Evolutionary conservation across 176 grass and related monocot species (phyloP), one percentile per base, ranked within the genome.

Genomic region (Oryza brachyantha): DNA sequence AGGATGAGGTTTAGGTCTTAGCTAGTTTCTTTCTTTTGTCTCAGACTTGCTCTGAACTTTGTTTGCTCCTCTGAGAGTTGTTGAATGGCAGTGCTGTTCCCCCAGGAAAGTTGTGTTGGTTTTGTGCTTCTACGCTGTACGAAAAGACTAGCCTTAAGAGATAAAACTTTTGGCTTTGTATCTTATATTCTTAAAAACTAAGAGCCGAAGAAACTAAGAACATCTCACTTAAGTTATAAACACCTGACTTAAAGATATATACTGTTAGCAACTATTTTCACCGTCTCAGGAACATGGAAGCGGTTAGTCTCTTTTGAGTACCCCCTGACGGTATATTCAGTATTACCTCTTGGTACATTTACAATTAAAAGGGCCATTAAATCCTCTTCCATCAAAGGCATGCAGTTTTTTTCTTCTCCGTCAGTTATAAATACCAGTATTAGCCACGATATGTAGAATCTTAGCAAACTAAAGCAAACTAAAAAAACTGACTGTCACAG

Each of bases 391-490:
- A 32, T 42, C 24, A 14, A 80, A 28, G 34, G 38, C 17, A 48
- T 58, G 61, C 17, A 75, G 13, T 3, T 87, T 61, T 82, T 72
- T 77, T 77, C 61, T 77, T 77, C 21, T 42, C 24, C 29, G 10
- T 52, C 21, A 1, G 5, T 83, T 32, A 68, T 24, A 60, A 48
- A 73, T 61, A 16, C 41, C n/a, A n/a, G n/a, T n/a, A n/a, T n/a
- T n/a, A n/a, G n/a, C n/a, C n/a, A n/a, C n/a, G n/a, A n/a, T n/a
- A n/a, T n/a, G n/a, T n/a, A n/a, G n/a, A n/a, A n/a, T n/a, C n/a
- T n/a, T n/a, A n/a, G n/a, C n/a, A n/a, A 60, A 38, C 1, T 42
- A 29, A 81, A 25, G 13, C 17, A 29, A 69, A 29, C 14, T 71
- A 16, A 59, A 39, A 68, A 21, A 37, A n/a, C n/a, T 57, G 61